Percentiles rank a stretch among this genome's conserved stretches.
Evolutionary conservation across 2,329 filamentous ascomycete species (phyloP).

Genomic region (Aspergillus japonicus): DNA sequence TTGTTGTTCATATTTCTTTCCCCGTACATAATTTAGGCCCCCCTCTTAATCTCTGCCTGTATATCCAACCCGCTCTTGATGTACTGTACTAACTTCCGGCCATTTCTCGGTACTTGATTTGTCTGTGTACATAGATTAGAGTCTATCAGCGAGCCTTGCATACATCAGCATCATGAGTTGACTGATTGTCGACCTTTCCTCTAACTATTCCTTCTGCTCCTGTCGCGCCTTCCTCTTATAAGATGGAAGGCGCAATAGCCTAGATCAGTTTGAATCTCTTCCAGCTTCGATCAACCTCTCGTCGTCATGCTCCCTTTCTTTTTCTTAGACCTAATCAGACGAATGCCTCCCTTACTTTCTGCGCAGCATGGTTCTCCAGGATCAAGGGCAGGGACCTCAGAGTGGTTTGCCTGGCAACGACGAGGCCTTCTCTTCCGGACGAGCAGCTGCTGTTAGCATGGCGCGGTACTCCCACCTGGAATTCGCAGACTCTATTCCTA

Average conservation of each 20-base stretch:
- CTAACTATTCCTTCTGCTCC: neutral
- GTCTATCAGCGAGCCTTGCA: constrained; percentile 7
- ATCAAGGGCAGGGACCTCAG: neutral
- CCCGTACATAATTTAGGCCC: constrained; percentile 20
- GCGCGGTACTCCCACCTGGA: neutral
- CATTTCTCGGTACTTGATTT: constrained; percentile 8
- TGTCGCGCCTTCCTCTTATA: neutral
- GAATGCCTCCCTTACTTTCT: too few species aligned
- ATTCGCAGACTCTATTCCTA: constrained; percentile 31
- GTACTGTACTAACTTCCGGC: neutral
- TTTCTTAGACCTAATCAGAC: neutral
- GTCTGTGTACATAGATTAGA: constrained; percentile 15
- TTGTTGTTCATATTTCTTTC: constrained; percentile 15
- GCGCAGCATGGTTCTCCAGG: neutral
- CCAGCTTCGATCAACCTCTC: neutral
- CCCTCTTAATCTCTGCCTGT: constrained; percentile 10
- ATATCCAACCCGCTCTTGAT: neutral
- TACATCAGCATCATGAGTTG: constrained; percentile 1
- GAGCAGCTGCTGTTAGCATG: neutral
- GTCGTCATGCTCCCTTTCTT: neutral
- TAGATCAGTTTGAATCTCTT: neutral
- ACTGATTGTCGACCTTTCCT: neutral
- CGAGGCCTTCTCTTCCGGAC: neutral
- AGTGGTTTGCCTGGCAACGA: neutral
- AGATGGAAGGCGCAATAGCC: neutral